Base-by-base conservation (phyloP, 2,329 filamentous ascomycete species). In the Fonsecaea nubica region DNA sequence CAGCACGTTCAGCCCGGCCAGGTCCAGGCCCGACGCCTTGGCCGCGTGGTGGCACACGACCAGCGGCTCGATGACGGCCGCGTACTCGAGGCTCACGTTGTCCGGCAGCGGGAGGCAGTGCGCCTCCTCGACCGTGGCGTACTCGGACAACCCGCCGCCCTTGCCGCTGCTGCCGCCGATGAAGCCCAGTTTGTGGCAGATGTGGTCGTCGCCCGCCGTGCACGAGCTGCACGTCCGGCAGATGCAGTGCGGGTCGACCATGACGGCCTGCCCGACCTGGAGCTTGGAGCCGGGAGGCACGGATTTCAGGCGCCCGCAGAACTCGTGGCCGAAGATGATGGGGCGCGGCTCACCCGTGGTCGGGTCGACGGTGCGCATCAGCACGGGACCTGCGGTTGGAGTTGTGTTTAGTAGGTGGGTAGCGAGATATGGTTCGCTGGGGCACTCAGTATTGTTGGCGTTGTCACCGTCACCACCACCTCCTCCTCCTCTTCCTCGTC, bases 271-370 rank as follows among this genome's bases (percentile, higher is more conserved):
- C 8, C 68, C 68, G 12, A 53, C 55, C 21, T 66, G 64, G 48
- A 68, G 54, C 15, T 53, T 62, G 1, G 68, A 69, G 2, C 58
- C 62, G 12, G 54, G 38, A 5, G 63, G 55, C 6, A 52, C 84
- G 2, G 18, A 33, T 36, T 59, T 58, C 50, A 85, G 76, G 0
- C 79, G 76, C 5, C 83, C 83, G 60, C 79, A 81, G 71, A 85
- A 85, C 68, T 85, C 83, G 69, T 85, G 83, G 12, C 83, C 83
- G 60, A 85, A 80, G 0, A 82, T 84, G 63, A 85, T 62, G n/a
- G 81, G 83, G 2, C 82, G 76, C 5, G 76, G 79, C 71, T 83
- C 82, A 52, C 79, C 78, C 2, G 83, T 86, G 63, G 85, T 80
- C 0, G 82, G 81, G 75, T 86, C 55, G 53, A 40, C 56, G 12